These are phyloP conservation scores for Botryotinia globosa DNA, from an alignment of 2,329 filamentous ascomycete species.

Conservation along the genomic window DNA sequence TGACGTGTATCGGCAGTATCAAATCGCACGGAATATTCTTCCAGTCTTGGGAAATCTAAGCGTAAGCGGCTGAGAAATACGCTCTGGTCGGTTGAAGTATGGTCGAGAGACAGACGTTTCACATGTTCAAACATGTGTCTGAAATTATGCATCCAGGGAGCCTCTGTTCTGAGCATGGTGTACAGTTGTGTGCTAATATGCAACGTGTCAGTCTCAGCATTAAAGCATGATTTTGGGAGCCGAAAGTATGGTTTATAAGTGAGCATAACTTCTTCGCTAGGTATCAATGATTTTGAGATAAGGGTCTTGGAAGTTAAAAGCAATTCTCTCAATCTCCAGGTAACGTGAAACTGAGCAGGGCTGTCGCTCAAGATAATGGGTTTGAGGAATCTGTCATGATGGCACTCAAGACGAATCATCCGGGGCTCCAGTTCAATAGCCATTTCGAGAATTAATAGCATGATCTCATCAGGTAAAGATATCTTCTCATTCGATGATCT, in stretches of 20 bases:
- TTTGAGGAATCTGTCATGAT: background rate
- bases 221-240: background rate
- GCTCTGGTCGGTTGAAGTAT: background rate
- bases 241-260: background rate
- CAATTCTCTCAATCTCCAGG: background rate
- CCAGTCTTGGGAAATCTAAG: background rate
- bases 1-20: background rate
- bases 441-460: background rate
- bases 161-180: background rate
- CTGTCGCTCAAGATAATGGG: background rate
- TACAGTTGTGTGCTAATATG: background rate
- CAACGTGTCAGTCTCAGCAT: background rate
- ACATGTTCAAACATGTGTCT: background rate
- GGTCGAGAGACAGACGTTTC: background rate
- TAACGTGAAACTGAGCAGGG: background rate
- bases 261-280: background rate
- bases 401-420: background rate
- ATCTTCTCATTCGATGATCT: background rate
- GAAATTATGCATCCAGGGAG: background rate
- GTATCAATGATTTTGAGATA: background rate
- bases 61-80: background rate
- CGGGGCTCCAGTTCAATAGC: background rate
- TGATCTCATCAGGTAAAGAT: background rate
- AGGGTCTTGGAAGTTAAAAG: background rate
- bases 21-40: background rate